These are phyloP conservation scores for Ceriops decandra DNA, from an alignment of 345 rosid species.

Conservation along the genomic window DNA sequence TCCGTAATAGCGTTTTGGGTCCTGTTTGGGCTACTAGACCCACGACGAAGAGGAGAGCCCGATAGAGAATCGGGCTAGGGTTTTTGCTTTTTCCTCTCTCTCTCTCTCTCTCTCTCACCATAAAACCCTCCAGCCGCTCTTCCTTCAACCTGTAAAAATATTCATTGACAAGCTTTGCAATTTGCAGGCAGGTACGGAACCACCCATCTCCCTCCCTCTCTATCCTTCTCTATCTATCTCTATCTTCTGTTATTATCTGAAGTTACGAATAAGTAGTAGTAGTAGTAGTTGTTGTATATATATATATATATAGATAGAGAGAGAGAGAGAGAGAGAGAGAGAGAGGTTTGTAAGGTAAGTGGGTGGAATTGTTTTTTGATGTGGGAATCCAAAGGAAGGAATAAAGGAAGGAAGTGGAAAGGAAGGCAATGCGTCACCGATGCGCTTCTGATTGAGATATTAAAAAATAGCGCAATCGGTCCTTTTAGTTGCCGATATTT, in stretches of 20 bases:
- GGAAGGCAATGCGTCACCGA: slow-evolving; percentile 44
- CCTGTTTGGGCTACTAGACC: not conserved
- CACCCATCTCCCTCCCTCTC: not conserved
- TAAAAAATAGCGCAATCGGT: slow-evolving; percentile 34
- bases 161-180: too few relatives aligned
- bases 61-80: not conserved
- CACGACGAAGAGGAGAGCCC: not conserved
- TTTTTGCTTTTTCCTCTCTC: not conserved
- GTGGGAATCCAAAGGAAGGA: too few relatives aligned
- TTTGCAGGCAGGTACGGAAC: too few relatives aligned
- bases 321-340: too few relatives aligned
- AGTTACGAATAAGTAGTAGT: too few relatives aligned
- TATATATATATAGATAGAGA: too few relatives aligned
- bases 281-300: too few relatives aligned
- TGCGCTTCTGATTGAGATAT: slow-evolving; percentile 15
- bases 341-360: too few relatives aligned
- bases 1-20: too few relatives aligned
- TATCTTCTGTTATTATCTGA: not conserved
- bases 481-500: slow-evolving; percentile 47
- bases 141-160: too few relatives aligned
- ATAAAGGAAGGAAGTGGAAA: not conserved
- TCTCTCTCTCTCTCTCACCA: not conserved
- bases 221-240: too few relatives aligned
- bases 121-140: not conserved
- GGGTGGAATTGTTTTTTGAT: too few relatives aligned